phyloP scores from a whole-genome alignment of 1,139 yeast genomes.

The Suhomyces yuchorum region DNA sequence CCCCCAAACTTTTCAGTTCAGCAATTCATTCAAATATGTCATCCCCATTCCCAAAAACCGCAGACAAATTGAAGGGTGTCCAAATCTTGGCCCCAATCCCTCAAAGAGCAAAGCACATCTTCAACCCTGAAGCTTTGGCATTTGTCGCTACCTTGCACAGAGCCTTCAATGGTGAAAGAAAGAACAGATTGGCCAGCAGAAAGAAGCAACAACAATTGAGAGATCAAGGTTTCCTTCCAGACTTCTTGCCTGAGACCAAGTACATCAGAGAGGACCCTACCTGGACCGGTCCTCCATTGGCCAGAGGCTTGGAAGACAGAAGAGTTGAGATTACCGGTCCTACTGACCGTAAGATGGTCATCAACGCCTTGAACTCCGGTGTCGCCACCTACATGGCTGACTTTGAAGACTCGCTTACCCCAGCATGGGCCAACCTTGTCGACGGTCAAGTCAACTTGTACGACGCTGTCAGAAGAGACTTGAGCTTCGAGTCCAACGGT shows the following conservation, averaged over 20 bases:
- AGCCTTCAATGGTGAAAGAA: conserved; percentile 63
- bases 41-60: conserved; percentile 55
- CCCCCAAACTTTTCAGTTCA: neutral
- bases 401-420: conserved; percentile 92
- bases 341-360: conserved; percentile 87
- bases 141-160: conserved; percentile 76
- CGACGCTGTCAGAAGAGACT: conserved; percentile 77
- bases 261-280: conserved; percentile 70
- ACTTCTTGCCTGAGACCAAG: conserved; percentile 71
- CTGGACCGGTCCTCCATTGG: conserved; percentile 80
- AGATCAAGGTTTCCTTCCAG: conserved; percentile 70
- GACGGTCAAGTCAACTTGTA: conserved; percentile 89
- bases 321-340: conserved; percentile 91
- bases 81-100: conserved; percentile 67
- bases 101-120: conserved; percentile 58
- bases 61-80: conserved; percentile 62
- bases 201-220: conserved; percentile 59
- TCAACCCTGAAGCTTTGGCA: conserved; percentile 69
- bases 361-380: conserved; percentile 85
- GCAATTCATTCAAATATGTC: conserved; percentile 29
- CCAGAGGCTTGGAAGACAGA: conserved; percentile 75
- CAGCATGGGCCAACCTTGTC: conserved; percentile 89
- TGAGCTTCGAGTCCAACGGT: conserved; percentile 57
- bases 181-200: conserved; percentile 61
- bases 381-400: conserved; percentile 95